phyloP scores from a whole-genome alignment of 768 basidiomycete species.

The Tylopilus vinaceipallidus region DNA sequence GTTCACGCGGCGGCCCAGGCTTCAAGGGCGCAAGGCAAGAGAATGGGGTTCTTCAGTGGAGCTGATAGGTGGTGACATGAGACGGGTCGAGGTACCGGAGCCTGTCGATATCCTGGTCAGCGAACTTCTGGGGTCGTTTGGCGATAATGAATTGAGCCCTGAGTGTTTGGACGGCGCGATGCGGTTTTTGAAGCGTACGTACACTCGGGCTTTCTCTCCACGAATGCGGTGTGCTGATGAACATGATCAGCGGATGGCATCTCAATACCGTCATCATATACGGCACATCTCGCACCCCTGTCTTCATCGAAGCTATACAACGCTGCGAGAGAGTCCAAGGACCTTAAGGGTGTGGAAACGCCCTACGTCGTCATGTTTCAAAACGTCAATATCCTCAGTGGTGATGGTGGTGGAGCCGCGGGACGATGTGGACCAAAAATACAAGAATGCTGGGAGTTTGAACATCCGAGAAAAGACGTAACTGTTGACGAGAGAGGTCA shows the following conservation, averaged over 20 bases:
- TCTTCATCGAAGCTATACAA: slow-evolving; percentile 92
- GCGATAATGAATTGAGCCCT: slow-evolving; percentile 97
- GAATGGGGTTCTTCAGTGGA: slow-evolving; percentile 85
- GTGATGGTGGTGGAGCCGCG: slow-evolving; percentile 57
- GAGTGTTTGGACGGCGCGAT: slow-evolving; percentile 97
- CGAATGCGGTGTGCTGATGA: slow-evolving; percentile 12
- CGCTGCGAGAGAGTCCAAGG: slow-evolving; percentile 68
- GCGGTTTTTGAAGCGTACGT: slow-evolving; percentile 84
- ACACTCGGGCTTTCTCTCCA: background rate
- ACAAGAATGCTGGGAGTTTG: slow-evolving; percentile 98
- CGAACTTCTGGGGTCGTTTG: slow-evolving; percentile 95
- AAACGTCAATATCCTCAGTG: slow-evolving; percentile 86
- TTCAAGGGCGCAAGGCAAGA: slow-evolving; percentile 75
- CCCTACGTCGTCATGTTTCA: slow-evolving; percentile 99
- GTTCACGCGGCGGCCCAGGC: slow-evolving; percentile 41
- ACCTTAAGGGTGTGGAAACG: slow-evolving; percentile 79
- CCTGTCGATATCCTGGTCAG: slow-evolving; percentile 91
- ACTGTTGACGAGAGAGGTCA: slow-evolving; percentile 71
- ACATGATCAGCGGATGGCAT: slow-evolving; percentile 73
- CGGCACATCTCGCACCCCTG: slow-evolving; percentile 90
- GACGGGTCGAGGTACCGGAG: slow-evolving; percentile 77
- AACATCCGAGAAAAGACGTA: slow-evolving; percentile 83
- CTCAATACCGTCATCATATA: slow-evolving; percentile 95
- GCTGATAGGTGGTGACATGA: slow-evolving; percentile 95
- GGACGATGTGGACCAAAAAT: slow-evolving; percentile 77